Base-by-base conservation (phyloP, 2,329 filamentous ascomycete species). In the Aspergillus alliaceus region DNA sequence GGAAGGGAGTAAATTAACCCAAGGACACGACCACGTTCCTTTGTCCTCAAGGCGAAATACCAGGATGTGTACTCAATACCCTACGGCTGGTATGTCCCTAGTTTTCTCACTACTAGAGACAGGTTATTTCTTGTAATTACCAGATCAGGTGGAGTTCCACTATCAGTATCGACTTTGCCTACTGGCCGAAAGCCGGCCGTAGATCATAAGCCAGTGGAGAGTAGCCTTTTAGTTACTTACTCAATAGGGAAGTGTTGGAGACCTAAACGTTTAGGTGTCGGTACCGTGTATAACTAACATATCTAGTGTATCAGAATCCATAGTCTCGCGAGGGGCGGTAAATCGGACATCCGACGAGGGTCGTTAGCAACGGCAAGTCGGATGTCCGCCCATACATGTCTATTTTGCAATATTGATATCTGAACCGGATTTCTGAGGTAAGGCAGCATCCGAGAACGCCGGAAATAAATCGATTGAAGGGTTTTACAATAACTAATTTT, bases 131-230 rank as follows among this genome's bases (percentile, higher is more conserved):
- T 9, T 34, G 37, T 40, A 53, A 31, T 47, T 37, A 47, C 54
- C 39, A 27, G 39, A 18, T 9, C 46, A 51, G 37, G 51, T 53
- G 51, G 40, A 47, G 51, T 44, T 40, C 51, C 51, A 20, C 22
- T n/a, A 47, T 46, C 51, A 37, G 18, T 53, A 24, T 40, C 37
- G 51, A 35, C 31, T 35, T 6, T 47, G 51, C 7, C 42, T 25
- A 51, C 39, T 56, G 47, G 37, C 31, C 54, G 29, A 46, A 22
- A 29, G 47, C 47, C 31, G 40, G 40, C n/a, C 29, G 51, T 47
- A 53, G 51, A 53, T 53, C 51, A 53, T 53, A 39, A 25, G 25
- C 51, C 8, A 20, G 31, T 53, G 40, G 51, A 40, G 51, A 15
- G 51, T 42, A 7, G 27, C 20, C 18, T 44, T 20, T 46, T 20